These are phyloP conservation scores for Hypoxylon crocopeplum DNA, from an alignment of 495 filamentous ascomycete species.

Conservation along the genomic window DNA sequence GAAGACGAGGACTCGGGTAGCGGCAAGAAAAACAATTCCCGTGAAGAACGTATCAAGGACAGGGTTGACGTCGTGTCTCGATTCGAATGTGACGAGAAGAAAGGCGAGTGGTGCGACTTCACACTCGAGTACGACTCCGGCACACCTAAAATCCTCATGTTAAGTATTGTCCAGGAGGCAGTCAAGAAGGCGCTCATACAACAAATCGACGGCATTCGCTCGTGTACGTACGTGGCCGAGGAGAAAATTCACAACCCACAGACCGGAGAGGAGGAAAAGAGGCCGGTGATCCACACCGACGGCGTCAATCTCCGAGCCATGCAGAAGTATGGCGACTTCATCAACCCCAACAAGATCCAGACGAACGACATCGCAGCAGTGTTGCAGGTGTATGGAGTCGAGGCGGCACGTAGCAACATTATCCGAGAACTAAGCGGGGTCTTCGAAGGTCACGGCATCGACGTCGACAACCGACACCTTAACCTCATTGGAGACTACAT, in stretches of 20 bases:
- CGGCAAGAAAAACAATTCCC: slow-evolving; percentile 53
- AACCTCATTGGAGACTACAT: slow-evolving; percentile 97
- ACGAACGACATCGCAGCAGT: slow-evolving; percentile 93
- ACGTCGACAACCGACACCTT: slow-evolving; percentile 89
- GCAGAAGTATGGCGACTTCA: slow-evolving; percentile 82
- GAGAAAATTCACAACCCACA: slow-evolving; percentile 62
- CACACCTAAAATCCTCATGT: slow-evolving; percentile 90
- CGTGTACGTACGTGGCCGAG: slow-evolving; percentile 71
- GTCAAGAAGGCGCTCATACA: slow-evolving; percentile 82
- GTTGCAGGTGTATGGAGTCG: slow-evolving; percentile 86
- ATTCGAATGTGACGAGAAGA: slow-evolving; percentile 80
- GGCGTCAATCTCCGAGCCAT: slow-evolving; percentile 91
- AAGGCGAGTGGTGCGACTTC: slow-evolving; percentile 78
- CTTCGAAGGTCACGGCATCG: slow-evolving; percentile 92
- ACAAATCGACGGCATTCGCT: slow-evolving; percentile 75
- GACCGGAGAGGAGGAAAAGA: slow-evolving; percentile 53
- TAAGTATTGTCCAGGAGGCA: slow-evolving; percentile 83
- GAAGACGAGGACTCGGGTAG: slow-evolving; percentile 47
- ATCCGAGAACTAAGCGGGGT: slow-evolving; percentile 85
- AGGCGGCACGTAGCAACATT: slow-evolving; percentile 86
- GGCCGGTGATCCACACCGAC: slow-evolving; percentile 72
- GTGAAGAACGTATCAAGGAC: slow-evolving; percentile 71
- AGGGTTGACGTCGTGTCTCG: slow-evolving; percentile 67
- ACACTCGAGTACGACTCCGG: slow-evolving; percentile 81
- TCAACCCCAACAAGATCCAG: slow-evolving; percentile 85